phyloP scores from a whole-genome alignment of 148 eudicot genomes.

The Cornus kousa region DNA sequence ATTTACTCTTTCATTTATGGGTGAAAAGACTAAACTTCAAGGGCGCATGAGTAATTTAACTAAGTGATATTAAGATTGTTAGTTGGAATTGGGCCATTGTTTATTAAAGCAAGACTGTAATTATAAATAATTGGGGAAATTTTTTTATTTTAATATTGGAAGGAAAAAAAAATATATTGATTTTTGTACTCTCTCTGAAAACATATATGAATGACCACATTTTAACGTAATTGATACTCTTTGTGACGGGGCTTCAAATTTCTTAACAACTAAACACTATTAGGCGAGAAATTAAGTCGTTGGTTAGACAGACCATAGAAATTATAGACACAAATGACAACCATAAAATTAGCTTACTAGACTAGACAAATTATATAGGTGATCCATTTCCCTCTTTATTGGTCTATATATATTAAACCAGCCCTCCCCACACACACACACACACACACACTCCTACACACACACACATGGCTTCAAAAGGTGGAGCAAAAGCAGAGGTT shows the following conservation, averaged over 20 bases:
- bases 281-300: not conserved
- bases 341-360: not conserved
- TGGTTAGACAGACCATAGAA: not conserved
- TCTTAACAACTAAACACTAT: not conserved
- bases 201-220: too few relatives aligned
- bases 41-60: too few relatives aligned
- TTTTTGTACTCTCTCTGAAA: too few relatives aligned
- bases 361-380: not conserved
- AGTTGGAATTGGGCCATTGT: too few relatives aligned
- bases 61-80: too few relatives aligned
- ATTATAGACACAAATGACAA: not conserved
- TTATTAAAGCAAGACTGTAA: too few relatives aligned
- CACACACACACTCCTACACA: too few relatives aligned
- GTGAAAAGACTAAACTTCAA: too few relatives aligned
- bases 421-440: not conserved
- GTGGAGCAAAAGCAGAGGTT: constrained; percentile 23
- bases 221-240: not conserved
- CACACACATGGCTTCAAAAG: constrained; percentile 21
- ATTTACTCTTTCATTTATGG: too few relatives aligned
- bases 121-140: too few relatives aligned
- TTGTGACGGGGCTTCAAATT: not conserved
- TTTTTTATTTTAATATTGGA: too few relatives aligned
- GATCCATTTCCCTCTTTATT: not conserved
- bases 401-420: not conserved
- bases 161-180: too few relatives aligned